Evolutionary conservation across 1,284 basidiomycete species (phyloP), one percentile per base, ranked within the genome.

Genomic region (Cutaneotrichosporon cyanovorans): DNA sequence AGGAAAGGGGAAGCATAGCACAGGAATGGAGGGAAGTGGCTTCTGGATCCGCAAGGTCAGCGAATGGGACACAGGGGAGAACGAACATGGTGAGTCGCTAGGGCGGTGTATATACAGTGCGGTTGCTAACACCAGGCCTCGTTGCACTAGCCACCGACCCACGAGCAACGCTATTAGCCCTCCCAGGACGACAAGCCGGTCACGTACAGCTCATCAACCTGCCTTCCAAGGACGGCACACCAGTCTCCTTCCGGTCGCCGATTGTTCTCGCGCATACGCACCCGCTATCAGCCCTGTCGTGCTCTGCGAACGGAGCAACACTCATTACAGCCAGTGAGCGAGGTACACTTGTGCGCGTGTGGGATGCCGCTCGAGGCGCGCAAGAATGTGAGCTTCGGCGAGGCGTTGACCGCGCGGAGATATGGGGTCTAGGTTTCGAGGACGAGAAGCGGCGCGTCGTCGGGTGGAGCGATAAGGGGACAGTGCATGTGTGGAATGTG

Each of bases 401-500:
- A 65, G 91, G 91, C 4, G 81, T 85, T 15, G 92, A 96, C 68
- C 82, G 85, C 56, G 91, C 91, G 16, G 84, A 87, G 60, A 92
- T 96, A 46, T 95, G 90, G 73, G 88, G 88, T 1, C 82, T 90
- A 18, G 80, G 51, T 10, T 68, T 74, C 38, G 37, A 37, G 18
- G 22, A 28, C 15, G 67, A 76, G 83, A 52, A 82, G 81, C 8
- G 86, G 85, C 59, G 85, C 86, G 61, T 65, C 2, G 60, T 58
- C 46, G 72, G 42, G 37, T 69, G 88, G 85, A 93, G 89, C 65
- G 92, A 97, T 71, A 96, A 96, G 73, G 91, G 92, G 32, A 97
- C 92, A 0, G 81, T 97, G 4, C 91, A 97, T 65, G 76, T 93
- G 19, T 78, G 93, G 48, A 32, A 40, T 31, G 10, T 44, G 3